Percentiles rank a stretch among this genome's conserved stretches.
These are phyloP conservation scores for Cornus florida DNA, from an alignment of 148 eudicot genomes.

Conservation along the genomic window DNA sequence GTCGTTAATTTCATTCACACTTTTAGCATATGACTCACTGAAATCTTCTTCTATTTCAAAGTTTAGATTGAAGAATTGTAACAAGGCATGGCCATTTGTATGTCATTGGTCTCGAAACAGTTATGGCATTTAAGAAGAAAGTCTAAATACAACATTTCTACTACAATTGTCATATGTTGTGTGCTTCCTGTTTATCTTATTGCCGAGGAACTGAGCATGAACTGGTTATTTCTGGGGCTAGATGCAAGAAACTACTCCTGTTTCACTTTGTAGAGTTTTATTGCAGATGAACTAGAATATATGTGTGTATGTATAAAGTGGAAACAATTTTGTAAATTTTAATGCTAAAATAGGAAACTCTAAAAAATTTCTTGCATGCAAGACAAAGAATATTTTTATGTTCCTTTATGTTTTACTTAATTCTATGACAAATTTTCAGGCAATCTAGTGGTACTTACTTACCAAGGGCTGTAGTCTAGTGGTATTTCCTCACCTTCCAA, in stretches of 20 bases:
- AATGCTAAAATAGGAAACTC: not conserved
- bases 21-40: not conserved
- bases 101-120: not conserved
- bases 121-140: not conserved
- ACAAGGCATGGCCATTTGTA: not conserved
- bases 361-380: not conserved
- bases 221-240: not conserved
- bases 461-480: no score
- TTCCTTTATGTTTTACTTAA: no score
- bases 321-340: no score
- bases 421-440: not conserved
- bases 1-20: not conserved
- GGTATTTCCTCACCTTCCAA: no score
- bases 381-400: not conserved
- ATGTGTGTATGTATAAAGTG: no score
- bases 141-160: not conserved
- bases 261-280: not conserved
- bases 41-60: not conserved
- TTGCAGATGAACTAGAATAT: not conserved
- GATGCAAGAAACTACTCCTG: not conserved
- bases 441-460: not conserved
- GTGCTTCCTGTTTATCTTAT: not conserved
- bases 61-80: not conserved
- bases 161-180: not conserved
- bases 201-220: not conserved